These are phyloP conservation scores for Talaromyces thailandensis DNA, from an alignment of 495 filamentous ascomycete genomes.

Conservation along the genomic window DNA sequence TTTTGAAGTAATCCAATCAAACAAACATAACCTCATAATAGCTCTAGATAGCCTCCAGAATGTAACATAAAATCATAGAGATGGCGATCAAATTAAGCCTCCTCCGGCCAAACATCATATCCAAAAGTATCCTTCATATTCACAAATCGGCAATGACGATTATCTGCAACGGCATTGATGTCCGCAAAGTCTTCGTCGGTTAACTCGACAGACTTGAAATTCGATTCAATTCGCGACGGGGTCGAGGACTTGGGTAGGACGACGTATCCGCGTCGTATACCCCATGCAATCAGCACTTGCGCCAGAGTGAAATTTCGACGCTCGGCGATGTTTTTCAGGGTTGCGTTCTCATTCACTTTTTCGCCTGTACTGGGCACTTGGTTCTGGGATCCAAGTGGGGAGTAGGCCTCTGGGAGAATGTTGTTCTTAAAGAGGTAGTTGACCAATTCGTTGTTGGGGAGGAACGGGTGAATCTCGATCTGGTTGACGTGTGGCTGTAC, in stretches of 20 bases:
- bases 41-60: neutral
- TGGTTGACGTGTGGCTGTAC: slow-evolving; percentile 72
- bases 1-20: neutral
- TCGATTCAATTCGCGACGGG: slow-evolving; percentile 52
- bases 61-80: neutral
- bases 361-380: slow-evolving; percentile 57
- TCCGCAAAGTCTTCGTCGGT: slow-evolving; percentile 46
- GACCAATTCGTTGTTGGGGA: slow-evolving; percentile 65
- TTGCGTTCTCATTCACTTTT: slow-evolving; percentile 50
- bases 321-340: slow-evolving; percentile 50
- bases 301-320: slow-evolving; percentile 53
- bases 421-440: slow-evolving; percentile 58
- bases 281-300: slow-evolving; percentile 65
- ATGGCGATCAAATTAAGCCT: slow-evolving; percentile 19
- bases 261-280: slow-evolving; percentile 59
- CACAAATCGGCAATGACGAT: slow-evolving; percentile 59
- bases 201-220: slow-evolving; percentile 54
- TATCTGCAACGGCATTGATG: slow-evolving; percentile 50
- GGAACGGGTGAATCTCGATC: slow-evolving; percentile 89
- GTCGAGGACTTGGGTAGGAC: slow-evolving; percentile 66
- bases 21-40: neutral
- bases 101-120: slow-evolving; percentile 41
- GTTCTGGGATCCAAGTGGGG: slow-evolving; percentile 58
- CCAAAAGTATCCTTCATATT: slow-evolving; percentile 72
- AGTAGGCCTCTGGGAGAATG: slow-evolving; percentile 71